Percentiles rank a stretch among this genome's conserved stretches.
These are phyloP conservation scores for Pichia sp. DNA, from an alignment of 1,139 yeast species.

Conservation along the genomic window DNA sequence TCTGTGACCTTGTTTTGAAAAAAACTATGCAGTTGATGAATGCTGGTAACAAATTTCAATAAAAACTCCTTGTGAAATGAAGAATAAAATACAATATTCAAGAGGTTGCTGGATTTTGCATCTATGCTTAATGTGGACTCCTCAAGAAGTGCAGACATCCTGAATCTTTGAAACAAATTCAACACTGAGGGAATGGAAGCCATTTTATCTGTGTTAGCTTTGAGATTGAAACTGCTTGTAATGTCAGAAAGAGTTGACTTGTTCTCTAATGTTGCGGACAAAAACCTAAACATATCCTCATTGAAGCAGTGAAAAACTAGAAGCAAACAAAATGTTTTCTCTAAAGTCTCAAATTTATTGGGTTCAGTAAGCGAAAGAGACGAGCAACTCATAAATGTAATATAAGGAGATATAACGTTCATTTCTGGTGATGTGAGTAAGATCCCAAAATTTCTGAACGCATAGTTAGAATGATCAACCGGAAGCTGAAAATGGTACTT, in stretches of 20 bases:
- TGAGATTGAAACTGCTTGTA: slow-evolving; percentile 4
- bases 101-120: slow-evolving; percentile 15
- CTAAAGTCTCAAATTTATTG: slow-evolving; percentile 23
- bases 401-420: slow-evolving; percentile 21
- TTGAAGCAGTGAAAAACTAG: slow-evolving; percentile 23
- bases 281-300: slow-evolving; percentile 16
- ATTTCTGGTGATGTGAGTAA: slow-evolving; percentile 18
- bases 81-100: slow-evolving; percentile 18
- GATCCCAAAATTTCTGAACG: slow-evolving; percentile 27
- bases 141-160: slow-evolving; percentile 20
- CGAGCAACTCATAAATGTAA: slow-evolving; percentile 17
- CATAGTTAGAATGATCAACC: slow-evolving; percentile 24
- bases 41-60: slow-evolving; percentile 3
- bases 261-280: neutral
- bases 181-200: slow-evolving; percentile 19
- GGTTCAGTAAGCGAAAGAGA: slow-evolving; percentile 17
- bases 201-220: neutral
- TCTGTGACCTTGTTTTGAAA: neutral
- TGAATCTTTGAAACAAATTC: slow-evolving; percentile 22
- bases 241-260: slow-evolving; percentile 3
- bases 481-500: slow-evolving; percentile 31
- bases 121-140: slow-evolving; percentile 24
- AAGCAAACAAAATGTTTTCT: slow-evolving; percentile 21
- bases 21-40: neutral
- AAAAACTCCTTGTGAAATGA: slow-evolving; percentile 14